Conservation (phyloP, 1,284 basidiomycete genomes). For the Microbotryum saponariae region DNA sequence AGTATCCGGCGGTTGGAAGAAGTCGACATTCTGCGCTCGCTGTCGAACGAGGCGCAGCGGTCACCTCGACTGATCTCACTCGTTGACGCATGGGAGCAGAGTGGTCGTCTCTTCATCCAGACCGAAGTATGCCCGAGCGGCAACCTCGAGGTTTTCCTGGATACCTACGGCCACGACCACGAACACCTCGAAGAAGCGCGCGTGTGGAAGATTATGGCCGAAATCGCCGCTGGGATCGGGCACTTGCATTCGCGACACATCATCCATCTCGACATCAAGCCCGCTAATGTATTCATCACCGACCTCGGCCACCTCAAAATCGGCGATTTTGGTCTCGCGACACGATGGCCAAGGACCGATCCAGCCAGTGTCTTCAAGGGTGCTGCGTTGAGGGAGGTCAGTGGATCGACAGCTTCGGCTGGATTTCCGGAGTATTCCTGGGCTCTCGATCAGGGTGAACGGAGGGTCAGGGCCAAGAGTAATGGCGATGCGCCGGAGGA, state of each 20-base stretch:
- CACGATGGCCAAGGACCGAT: constrained; percentile 35
- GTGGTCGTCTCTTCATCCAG: constrained; percentile 79
- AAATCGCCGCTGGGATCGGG: constrained; percentile 66
- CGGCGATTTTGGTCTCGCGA: constrained; percentile 96
- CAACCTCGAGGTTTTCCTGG: constrained; percentile 83
- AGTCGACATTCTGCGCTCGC: constrained; percentile 80
- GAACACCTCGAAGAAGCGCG: constrained; percentile 82
- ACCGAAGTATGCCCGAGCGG: constrained; percentile 93
- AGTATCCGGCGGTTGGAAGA: constrained; percentile 88
- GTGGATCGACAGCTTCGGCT: constrained; percentile 8
- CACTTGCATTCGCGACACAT: constrained; percentile 85
- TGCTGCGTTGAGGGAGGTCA: constrained; percentile 22
- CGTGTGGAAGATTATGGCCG: constrained; percentile 94
- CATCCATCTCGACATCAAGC: constrained; percentile 95
- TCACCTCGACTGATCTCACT: constrained; percentile 83
- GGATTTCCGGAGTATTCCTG: constrained; percentile 17
- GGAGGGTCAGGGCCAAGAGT: constrained; percentile 40
- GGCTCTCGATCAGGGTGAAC: constrained; percentile 26
- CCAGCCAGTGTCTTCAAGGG: constrained; percentile 30
- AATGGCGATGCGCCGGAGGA: constrained; percentile 45
- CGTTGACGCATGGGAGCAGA: constrained; percentile 94
- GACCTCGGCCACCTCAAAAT: constrained; percentile 87
- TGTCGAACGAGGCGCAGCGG: constrained; percentile 46
- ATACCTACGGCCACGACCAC: constrained; percentile 80
- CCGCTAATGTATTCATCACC: constrained; percentile 92